phyloP scores from a whole-genome alignment of 768 basidiomycete genomes.

The Tricholoma furcatifolium region DNA sequence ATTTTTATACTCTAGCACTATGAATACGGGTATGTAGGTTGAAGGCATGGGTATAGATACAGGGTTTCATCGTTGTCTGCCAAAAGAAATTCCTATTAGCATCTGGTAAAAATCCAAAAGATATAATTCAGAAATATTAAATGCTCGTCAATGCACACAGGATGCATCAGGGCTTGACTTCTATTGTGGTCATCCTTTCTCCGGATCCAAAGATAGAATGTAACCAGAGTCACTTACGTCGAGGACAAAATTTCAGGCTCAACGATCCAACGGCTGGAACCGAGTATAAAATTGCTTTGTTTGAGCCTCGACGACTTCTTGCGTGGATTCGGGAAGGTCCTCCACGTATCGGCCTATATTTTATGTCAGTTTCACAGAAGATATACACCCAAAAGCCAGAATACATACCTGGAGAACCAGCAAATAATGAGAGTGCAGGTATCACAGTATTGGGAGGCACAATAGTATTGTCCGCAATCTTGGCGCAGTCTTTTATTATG shows the following conservation, averaged over 20 bases:
- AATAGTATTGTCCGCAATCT: conserved; percentile 85
- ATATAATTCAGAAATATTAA: background rate
- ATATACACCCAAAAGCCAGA: background rate
- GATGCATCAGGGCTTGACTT: conserved; percentile 25
- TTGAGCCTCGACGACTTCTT: conserved; percentile 83
- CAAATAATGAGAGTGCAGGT: conserved; percentile 81
- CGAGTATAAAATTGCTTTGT: conserved; percentile 86
- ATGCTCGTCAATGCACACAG: conserved; percentile 6
- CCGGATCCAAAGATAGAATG: no score
- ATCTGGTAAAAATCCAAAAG: background rate
- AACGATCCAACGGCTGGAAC: conserved; percentile 63
- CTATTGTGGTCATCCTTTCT: conserved; percentile 21
- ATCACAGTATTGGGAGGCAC: conserved; percentile 92
- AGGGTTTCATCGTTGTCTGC: background rate
- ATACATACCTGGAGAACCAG: conserved; percentile 80
- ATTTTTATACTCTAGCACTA: no score
- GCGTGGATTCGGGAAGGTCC: conserved; percentile 91
- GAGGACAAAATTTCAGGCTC: background rate
- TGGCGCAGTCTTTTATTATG: conserved; percentile 94
- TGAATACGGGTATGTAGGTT: no score
- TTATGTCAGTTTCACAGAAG: conserved; percentile 1
- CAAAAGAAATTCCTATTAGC: background rate
- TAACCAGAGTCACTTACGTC: background rate
- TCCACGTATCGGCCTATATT: conserved; percentile 71
- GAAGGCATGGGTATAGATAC: background rate